phyloP scores from a whole-genome alignment of 2,329 filamentous ascomycete genomes.

The Pseudogymnoascus sp. region DNA sequence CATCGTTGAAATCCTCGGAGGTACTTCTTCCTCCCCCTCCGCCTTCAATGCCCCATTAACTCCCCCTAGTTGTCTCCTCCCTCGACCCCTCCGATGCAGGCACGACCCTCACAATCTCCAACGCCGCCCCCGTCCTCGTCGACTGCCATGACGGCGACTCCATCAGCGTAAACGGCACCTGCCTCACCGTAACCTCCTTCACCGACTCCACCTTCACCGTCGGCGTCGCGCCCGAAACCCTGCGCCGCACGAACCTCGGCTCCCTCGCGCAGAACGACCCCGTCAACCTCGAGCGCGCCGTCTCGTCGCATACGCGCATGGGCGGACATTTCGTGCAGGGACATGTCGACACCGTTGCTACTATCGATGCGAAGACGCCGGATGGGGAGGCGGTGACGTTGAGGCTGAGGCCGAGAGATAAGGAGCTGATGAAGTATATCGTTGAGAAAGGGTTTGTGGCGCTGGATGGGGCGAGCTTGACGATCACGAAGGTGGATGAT shows the following conservation, averaged over 20 bases:
- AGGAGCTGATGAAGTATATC: conserved; percentile 70
- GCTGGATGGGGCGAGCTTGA: conserved; percentile 90
- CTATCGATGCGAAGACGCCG: conserved; percentile 61
- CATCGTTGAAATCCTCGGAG: conserved; percentile 86
- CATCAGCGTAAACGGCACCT: conserved; percentile 92
- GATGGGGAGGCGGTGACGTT: conserved; percentile 91
- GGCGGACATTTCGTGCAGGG: conserved; percentile 97
- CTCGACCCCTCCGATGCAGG: conserved; percentile 77
- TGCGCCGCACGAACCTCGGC: conserved; percentile 93
- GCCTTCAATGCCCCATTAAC: conserved; percentile 27
- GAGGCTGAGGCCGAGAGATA: conserved; percentile 66
- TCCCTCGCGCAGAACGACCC: conserved; percentile 54
- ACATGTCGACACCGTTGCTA: conserved; percentile 86
- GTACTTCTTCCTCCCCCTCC: conserved; percentile 46
- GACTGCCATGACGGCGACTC: conserved; percentile 78
- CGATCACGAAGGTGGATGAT: conserved; percentile 80
- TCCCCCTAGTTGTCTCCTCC: conserved; percentile 64
- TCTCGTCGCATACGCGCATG: conserved; percentile 88
- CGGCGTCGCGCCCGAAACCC: conserved; percentile 88
- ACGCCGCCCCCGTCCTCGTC: conserved; percentile 62
- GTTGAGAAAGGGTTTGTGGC: conserved; percentile 96
- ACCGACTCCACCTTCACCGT: conserved; percentile 66
- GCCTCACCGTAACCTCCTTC: conserved; percentile 82
- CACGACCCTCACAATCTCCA: conserved; percentile 80
- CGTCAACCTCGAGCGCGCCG: conserved; percentile 92